A percentile compares a stretch with the other conserved stretches of the same genome.
Conservation (phyloP, 176 grass and related monocot genomes). For the Aechmea fasciata region DNA sequence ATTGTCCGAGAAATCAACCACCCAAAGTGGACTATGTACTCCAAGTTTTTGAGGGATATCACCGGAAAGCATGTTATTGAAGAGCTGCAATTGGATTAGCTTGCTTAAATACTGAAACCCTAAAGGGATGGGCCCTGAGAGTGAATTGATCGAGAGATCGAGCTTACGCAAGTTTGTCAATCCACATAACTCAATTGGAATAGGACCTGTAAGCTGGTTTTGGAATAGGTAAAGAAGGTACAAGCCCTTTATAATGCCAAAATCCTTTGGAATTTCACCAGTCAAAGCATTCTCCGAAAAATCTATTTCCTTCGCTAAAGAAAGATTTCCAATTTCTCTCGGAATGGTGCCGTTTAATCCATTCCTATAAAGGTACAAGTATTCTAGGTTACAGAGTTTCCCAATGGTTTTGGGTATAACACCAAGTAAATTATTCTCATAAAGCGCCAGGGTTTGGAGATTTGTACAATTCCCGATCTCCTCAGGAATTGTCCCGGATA, state of each 20-base stretch:
- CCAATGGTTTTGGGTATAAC: conserved; percentile 65
- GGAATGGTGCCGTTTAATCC: conserved; percentile 78
- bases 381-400: conserved; percentile 49
- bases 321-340: conserved; percentile 61
- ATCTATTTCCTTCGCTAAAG: conserved; percentile 56
- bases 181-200: conserved; percentile 58
- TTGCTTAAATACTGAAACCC: conserved; percentile 78
- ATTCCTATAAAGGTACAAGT: conserved; percentile 84
- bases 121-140: conserved; percentile 59
- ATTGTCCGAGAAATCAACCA: conserved; percentile 94
- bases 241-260: conserved; percentile 58
- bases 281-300: conserved; percentile 92
- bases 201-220: conserved; percentile 70
- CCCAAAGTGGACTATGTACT: conserved; percentile 76
- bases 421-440: conserved; percentile 72
- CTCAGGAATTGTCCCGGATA: conserved; percentile 57
- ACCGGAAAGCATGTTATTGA: conserved; percentile 70
- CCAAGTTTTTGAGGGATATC: conserved; percentile 78
- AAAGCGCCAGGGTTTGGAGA: conserved; percentile 64
- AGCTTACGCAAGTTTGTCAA: conserved; percentile 79
- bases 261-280: conserved; percentile 66
- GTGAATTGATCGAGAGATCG: conserved; percentile 91
- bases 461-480: conserved; percentile 77
- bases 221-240: conserved; percentile 78
- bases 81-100: conserved; percentile 81